Evolutionary conservation across 2,329 filamentous ascomycete genomes (phyloP), one percentile per base, ranked within the genome.

Genomic region (Claviceps purpurea): DNA sequence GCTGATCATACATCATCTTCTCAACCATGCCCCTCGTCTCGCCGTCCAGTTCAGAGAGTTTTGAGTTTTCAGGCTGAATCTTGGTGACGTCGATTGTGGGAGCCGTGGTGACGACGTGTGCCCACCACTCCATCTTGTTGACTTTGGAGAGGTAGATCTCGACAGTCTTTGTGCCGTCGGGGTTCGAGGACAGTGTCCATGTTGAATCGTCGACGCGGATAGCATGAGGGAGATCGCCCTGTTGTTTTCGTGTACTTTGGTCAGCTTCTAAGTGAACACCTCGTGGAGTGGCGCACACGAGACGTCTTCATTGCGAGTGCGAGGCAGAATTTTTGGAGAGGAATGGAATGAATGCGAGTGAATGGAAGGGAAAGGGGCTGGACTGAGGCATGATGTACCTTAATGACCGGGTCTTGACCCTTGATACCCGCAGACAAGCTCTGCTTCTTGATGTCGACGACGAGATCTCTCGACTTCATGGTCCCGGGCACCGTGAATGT

Each of bases 1-100:
- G 78, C 76, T 98, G 93, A 73, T 98, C 93, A 63, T 79, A 98
- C 93, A 98, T 98, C 93, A 98, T 98, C 81, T 98, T 98, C 81
- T 98, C 93, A 45, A 98, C 93, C 91, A 98, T 97, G 54, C 83
- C 80, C 57, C 93, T 80, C 51, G 93, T 98, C 76, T 95, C 87
- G 55, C 93, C 93, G 65, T 97, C 91, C 59, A 98, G 74, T 68
- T 98, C 93, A 53, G 86, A 84, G 63, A 98, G 76, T 68, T 89
- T 95, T 65, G 85, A 90, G 66, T 85, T 90, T 71, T 97, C 93
- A 22, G 93, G 93, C 65, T 84, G 81, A 70, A 98, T 97, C 75
- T 95, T 96, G 61, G 84, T 84, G 39, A 94, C 89, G 71, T 98
- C 93, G 69, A 98, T 95, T 70, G 85, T 87, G 57, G 93, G 93